These are phyloP conservation scores for Hymenoscyphus fructigenus DNA, from an alignment of 2,329 filamentous ascomycete genomes.

Conservation along the genomic window DNA sequence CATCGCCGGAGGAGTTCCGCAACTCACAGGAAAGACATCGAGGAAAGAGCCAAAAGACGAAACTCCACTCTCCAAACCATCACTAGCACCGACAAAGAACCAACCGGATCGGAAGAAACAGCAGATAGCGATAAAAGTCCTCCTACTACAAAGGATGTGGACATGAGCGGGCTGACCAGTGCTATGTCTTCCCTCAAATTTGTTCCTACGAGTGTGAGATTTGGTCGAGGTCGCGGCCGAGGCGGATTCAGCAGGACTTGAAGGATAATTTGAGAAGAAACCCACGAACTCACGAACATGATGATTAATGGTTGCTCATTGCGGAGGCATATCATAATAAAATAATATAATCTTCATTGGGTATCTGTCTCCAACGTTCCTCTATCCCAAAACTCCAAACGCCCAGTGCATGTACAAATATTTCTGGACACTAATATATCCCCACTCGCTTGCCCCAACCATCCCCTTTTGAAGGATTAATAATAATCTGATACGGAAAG, in stretches of 20 bases:
- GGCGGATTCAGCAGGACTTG: conserved; percentile 34
- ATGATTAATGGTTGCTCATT: conserved; percentile 7
- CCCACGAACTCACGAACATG: conserved; percentile 8
- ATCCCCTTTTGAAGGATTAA: conserved; percentile 74
- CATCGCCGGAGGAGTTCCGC: conserved; percentile 51
- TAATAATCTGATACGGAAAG: conserved; percentile 89
- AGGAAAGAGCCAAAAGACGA: conserved; percentile 25
- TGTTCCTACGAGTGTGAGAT: conserved; percentile 65
- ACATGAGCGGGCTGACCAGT: conserved; percentile 61
- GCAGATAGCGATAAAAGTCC: conserved; percentile 22
- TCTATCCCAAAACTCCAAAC: conserved; percentile 28
- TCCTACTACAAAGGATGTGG: conserved; percentile 24
- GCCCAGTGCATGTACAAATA: conserved; percentile 22
- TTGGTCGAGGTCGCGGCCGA: conserved; percentile 46
- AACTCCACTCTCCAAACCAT: conserved; percentile 21
- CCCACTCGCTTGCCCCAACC: conserved; percentile 79
- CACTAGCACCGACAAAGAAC: conserved; percentile 10
- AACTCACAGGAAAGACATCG: conserved; percentile 29
- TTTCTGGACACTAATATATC: conserved; percentile 42
- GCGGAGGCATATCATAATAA: conserved; percentile 4
- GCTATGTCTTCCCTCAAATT: conserved; percentile 73
- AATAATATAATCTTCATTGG: conserved; percentile 27
- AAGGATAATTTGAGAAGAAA: conserved; percentile 9
- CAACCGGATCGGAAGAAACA: conserved; percentile 14
- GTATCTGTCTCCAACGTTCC: conserved; percentile 31